Conservation (phyloP, 352 stramenopile species). For the Phytophthora sojae region DNA sequence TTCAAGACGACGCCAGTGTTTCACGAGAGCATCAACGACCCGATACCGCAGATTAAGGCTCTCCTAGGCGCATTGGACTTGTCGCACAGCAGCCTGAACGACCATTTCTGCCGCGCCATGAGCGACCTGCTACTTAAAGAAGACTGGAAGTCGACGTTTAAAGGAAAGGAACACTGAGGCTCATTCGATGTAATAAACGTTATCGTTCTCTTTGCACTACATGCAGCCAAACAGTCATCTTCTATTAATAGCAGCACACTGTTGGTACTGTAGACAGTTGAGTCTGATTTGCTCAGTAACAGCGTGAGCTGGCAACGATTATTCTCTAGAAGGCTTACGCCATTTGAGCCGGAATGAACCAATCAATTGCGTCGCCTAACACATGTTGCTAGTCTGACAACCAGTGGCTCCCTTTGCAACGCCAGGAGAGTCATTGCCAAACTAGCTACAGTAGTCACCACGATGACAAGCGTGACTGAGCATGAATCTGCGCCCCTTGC, state of each 20-base stretch:
- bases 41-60: no score
- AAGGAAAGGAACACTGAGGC: no score
- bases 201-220: not conserved
- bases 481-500: not conserved
- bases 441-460: not conserved
- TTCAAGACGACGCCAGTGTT: no score
- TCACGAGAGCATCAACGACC: no score
- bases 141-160: no score
- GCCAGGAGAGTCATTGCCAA: not conserved
- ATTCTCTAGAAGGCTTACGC: not conserved
- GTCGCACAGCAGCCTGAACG: no score
- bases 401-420: not conserved
- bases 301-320: not conserved
- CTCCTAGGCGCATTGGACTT: no score
- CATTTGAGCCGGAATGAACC: not conserved
- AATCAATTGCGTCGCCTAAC: not conserved
- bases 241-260: no score
- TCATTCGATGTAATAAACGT: not conserved
- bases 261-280: no score
- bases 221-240: slow-evolving; percentile 2
- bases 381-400: not conserved
- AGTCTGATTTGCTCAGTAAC: no score
- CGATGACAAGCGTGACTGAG: not conserved
- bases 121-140: no score
- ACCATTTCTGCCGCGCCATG: no score